Conservation (phyloP, 805 yeast species). For the Wickerhamiella azymoides region DNA sequence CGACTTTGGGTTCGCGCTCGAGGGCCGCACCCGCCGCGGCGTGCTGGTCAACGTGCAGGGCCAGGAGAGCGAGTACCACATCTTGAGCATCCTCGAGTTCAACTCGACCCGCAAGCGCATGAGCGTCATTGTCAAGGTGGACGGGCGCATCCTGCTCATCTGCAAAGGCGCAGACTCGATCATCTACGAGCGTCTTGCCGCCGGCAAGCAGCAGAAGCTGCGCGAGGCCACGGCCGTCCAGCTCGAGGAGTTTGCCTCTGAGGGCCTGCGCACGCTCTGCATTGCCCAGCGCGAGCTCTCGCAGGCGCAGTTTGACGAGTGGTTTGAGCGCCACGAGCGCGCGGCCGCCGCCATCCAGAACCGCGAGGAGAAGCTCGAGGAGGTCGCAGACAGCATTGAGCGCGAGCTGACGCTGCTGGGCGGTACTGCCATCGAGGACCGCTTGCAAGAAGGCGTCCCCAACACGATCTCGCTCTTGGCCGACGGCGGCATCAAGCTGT, state of each 20-base stretch:
- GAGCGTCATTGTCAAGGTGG: constrained; percentile 48
- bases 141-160: constrained; percentile 34
- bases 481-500: constrained; percentile 64
- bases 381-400: constrained; percentile 49
- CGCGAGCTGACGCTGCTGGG: constrained; percentile 46
- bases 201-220: constrained; percentile 31
- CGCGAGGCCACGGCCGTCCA: constrained; percentile 53
- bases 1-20: constrained; percentile 57
- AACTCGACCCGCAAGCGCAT: constrained; percentile 66
- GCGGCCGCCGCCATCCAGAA: constrained; percentile 46
- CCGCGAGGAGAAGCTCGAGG: constrained; percentile 48
- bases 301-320: constrained; percentile 32
- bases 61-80: constrained; percentile 32
- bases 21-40: constrained; percentile 41
- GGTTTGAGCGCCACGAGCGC: constrained; percentile 43
- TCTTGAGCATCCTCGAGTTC: constrained; percentile 52
- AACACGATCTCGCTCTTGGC: constrained; percentile 54
- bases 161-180: constrained; percentile 73
- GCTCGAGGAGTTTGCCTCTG: constrained; percentile 60
- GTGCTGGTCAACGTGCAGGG: constrained; percentile 38
- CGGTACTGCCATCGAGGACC: constrained; percentile 74
- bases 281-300: constrained; percentile 48
- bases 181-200: constrained; percentile 40
- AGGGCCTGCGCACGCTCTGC: constrained; percentile 69
- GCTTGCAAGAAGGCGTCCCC: constrained; percentile 71